phyloP scores from a whole-genome alignment of 2,329 filamentous ascomycete genomes.

The Elsinoe perseae region DNA sequence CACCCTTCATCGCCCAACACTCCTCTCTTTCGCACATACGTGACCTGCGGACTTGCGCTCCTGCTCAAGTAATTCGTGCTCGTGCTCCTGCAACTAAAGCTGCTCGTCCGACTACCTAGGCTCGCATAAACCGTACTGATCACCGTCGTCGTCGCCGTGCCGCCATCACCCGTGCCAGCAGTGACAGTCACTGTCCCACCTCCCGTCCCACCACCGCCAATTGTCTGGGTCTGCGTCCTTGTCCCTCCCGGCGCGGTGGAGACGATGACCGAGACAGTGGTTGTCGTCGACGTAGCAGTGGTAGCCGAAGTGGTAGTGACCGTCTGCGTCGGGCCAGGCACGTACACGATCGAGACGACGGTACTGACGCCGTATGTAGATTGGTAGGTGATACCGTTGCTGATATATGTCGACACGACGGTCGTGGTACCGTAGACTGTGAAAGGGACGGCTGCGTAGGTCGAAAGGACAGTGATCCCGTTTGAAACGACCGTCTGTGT shows the following conservation, averaged over 20 bases:
- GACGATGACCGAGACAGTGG: constrained; percentile 18
- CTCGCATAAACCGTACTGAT: constrained; percentile 18
- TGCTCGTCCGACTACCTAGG: constrained; percentile 18
- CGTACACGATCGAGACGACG: constrained; percentile 21
- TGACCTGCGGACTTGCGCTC: constrained; percentile 16
- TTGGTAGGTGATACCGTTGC: constrained; percentile 23
- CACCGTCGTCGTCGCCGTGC: constrained; percentile 22
- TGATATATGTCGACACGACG: constrained; percentile 23
- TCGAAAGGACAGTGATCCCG: constrained; percentile 22
- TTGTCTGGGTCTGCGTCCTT: constrained; percentile 14
- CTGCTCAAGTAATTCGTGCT: constrained; percentile 26
- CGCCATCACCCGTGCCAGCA: constrained; percentile 18
- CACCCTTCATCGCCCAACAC: constrained; percentile 11
- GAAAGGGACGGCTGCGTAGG: constrained; percentile 21
- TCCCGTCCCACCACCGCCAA: constrained; percentile 13
- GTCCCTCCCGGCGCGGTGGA: constrained; percentile 16
- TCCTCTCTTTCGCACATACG: constrained; percentile 9
- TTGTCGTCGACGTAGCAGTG: constrained; percentile 20
- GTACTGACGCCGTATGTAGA: constrained; percentile 26
- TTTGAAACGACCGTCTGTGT: constrained; percentile 22
- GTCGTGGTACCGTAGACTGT: constrained; percentile 24
- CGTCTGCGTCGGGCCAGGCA: constrained; percentile 22
- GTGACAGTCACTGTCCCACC: constrained; percentile 21
- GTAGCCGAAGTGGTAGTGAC: constrained; percentile 24
- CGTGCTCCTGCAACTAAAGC: constrained; percentile 25